These are phyloP conservation scores for Ophiostoma angusticollis DNA, from an alignment of 2,329 filamentous ascomycete genomes.

Conservation along the genomic window DNA sequence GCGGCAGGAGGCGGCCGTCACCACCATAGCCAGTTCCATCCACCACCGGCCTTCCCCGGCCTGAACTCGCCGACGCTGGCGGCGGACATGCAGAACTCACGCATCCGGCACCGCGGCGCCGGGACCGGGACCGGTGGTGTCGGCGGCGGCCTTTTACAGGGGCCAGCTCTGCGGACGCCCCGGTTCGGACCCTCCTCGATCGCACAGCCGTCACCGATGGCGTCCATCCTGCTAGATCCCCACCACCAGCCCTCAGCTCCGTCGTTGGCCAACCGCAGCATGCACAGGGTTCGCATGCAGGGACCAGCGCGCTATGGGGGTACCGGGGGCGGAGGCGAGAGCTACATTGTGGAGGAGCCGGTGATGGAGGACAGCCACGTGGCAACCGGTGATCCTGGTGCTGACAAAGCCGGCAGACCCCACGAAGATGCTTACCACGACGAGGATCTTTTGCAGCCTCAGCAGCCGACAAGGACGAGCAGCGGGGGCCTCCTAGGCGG, in stretches of 20 bases:
- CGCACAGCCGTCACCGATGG: slow-evolving; percentile 51
- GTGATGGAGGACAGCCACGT: slow-evolving; percentile 24
- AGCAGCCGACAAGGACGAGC: slow-evolving; percentile 1
- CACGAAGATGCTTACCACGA: slow-evolving; percentile 27
- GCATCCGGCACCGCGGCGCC: slow-evolving; percentile 29
- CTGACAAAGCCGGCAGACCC: slow-evolving; percentile 25
- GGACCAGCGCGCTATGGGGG: slow-evolving; percentile 20
- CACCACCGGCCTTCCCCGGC: slow-evolving; percentile 62
- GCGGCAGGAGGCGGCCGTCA: slow-evolving; percentile 40
- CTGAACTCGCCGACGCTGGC: slow-evolving; percentile 49
- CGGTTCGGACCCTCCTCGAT: slow-evolving; percentile 30
- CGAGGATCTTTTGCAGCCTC: slow-evolving; percentile 34
- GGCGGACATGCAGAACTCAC: slow-evolving; percentile 42
- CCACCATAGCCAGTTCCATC: slow-evolving; percentile 65
- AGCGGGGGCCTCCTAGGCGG: slow-evolving; percentile 43
- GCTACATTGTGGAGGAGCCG: slow-evolving; percentile 43
- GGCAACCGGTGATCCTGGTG: background rate
- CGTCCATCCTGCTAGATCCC: slow-evolving; percentile 60
- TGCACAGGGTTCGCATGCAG: slow-evolving; percentile 31
- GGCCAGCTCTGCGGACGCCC: slow-evolving; percentile 24
- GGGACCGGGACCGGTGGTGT: background rate
- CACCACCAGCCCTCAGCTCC: slow-evolving; percentile 55
- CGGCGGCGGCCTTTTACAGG: slow-evolving; percentile 16
- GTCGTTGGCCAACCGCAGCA: slow-evolving; percentile 30
- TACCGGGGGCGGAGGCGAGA: slow-evolving; percentile 33